Evolutionary conservation across 129 eudicot genomes (phyloP).

Genomic region (Artemisia annua): DNA sequence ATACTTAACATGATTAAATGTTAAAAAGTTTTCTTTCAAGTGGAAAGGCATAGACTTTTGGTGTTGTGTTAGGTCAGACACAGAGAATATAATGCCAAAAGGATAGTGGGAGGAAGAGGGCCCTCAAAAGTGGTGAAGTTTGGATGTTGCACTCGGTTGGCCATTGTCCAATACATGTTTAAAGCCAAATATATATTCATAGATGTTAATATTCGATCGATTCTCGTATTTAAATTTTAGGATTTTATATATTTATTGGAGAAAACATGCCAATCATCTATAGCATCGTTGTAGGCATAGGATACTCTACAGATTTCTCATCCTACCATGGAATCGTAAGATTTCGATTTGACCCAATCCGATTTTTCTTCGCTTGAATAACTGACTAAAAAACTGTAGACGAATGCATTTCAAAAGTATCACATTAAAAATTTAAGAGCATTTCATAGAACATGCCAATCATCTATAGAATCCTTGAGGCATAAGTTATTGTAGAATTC

Average conservation of each 20-base stretch:
- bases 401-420: no score
- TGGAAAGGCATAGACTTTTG: slow-evolving; percentile 8
- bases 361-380: no score
- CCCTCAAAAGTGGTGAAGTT: slow-evolving; percentile 10
- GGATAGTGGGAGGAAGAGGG: slow-evolving; percentile 5
- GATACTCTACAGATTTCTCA: no score
- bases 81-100: slow-evolving; percentile 17
- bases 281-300: no score
- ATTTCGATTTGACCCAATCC: no score
- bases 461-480: no score
- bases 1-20: background rate
- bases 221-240: background rate
- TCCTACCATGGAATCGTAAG: no score
- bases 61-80: slow-evolving; percentile 24
- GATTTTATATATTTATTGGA: background rate
- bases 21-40: background rate
- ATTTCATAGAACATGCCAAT: no score
- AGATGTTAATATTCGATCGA: background rate
- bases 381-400: no score
- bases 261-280: no score
- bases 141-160: background rate
- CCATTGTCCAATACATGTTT: background rate
- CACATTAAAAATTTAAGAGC: no score
- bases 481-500: no score
- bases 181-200: background rate